Evolutionary conservation across 2,329 filamentous ascomycete genomes (phyloP).

Genomic region (Tolypocladium ovalisporum): DNA sequence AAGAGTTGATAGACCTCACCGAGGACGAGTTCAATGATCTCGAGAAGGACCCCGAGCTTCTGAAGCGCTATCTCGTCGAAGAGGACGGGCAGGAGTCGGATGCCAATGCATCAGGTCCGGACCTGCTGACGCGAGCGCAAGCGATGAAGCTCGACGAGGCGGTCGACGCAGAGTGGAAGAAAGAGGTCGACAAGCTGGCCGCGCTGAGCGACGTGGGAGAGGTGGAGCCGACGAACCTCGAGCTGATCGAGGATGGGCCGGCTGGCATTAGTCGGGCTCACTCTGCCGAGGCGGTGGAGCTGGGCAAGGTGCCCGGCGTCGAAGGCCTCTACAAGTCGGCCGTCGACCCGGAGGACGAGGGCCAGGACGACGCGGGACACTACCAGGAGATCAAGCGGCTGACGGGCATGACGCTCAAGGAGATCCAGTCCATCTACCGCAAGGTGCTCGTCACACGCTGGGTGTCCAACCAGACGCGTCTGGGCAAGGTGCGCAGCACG

Average conservation of each 20-base stretch:
- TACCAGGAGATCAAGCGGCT: conserved; percentile 42
- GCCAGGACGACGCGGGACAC: conserved; percentile 37
- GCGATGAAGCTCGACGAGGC: conserved; percentile 26
- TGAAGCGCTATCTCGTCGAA: conserved; percentile 24
- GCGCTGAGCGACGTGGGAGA: conserved; percentile 17
- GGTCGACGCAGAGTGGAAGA: conserved; percentile 23
- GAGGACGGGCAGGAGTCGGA: conserved; percentile 15
- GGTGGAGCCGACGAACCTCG: conserved; percentile 21
- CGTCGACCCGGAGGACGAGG: conserved; percentile 38
- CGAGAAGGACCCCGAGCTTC: conserved; percentile 27
- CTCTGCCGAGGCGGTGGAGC: conserved; percentile 34
- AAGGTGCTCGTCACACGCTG: conserved; percentile 65
- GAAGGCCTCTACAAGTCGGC: conserved; percentile 37
- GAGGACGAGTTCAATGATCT: conserved; percentile 33
- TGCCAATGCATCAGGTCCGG: conserved; percentile 12
- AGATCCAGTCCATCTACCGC: conserved; percentile 45
- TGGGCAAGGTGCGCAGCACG: conserved; percentile 77
- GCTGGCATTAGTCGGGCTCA: conserved; percentile 21
- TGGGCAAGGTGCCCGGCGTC: conserved; percentile 44
- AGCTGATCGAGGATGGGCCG: conserved; percentile 26
- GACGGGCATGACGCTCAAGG: conserved; percentile 40
- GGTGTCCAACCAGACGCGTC: conserved; percentile 87
- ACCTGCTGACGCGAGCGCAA: conserved; percentile 21
- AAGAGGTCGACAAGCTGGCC: conserved; percentile 25
- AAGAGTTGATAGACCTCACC: conserved; percentile 36